Evolutionary conservation across 768 basidiomycete genomes (phyloP), one percentile per base, ranked within the genome.

Genomic region (Serendipita sp.): DNA sequence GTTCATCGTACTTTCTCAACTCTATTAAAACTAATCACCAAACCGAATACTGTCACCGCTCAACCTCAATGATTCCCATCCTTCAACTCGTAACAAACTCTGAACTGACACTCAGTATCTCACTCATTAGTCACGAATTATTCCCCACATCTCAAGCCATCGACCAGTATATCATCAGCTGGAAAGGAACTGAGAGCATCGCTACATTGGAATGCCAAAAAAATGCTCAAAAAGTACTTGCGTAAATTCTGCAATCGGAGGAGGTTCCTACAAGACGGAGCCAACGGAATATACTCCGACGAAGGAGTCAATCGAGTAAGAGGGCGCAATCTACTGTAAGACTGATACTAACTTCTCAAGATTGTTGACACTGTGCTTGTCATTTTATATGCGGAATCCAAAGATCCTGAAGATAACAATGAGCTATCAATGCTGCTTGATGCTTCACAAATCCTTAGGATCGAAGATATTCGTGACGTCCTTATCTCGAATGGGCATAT

Each of bases 41-140:
- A 56, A 7, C 41, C 41, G 41, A 0, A 41, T 7, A 41, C 70
- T 70, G 68, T 63, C 66, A 70, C 68, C 67, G 11, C 56, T 68
- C 53, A 68, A 64, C 70, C 51, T 32, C 67, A 68, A 66, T 66
- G 60, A 68, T 66, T 65, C 68, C 63, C 65, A 63, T 67, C 51
- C 53, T 66, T 66, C 67, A 67, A 66, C 66, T 71, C 69, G 67
- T 66, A 65, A 65, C 67, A 37, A 68, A 68, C 64, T 73, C 68
- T 70, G 81, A 81, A 84, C 86, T 88, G 83, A 87, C 77, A 67
- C 76, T 71, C 77, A 93, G 92, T 93, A 81, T 81, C 81, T 74
- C 81, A 79, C 70, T 90, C 92, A 80, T 78, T 94, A 88, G 89
- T 91, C 79, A 81, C 83, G 79, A 92, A 93, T 72, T 93, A 94